A percentile compares a stretch with the other conserved stretches of the same genome.
Evolutionary conservation across 495 filamentous ascomycete species (phyloP).

Genomic region (Cudoniella acicularis): DNA sequence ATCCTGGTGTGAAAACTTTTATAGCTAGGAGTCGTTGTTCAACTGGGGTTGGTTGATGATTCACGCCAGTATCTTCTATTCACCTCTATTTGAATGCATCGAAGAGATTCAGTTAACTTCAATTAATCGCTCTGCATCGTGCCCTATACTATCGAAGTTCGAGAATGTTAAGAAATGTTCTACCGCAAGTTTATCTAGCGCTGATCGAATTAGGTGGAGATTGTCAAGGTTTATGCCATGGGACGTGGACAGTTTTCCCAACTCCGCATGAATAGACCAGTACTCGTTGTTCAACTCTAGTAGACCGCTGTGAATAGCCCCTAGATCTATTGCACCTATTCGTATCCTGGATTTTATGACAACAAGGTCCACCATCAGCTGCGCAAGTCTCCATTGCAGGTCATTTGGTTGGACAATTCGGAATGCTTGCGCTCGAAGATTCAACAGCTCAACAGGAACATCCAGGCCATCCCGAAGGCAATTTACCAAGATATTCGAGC

Average conservation of each 20-base stretch:
- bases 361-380: background rate
- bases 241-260: background rate
- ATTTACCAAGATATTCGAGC: background rate
- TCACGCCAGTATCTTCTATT: too few relatives aligned
- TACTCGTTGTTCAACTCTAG: background rate
- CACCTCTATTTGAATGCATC: too few relatives aligned
- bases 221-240: background rate
- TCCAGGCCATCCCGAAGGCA: background rate
- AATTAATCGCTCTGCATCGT: too few relatives aligned
- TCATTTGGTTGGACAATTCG: background rate
- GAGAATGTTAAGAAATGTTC: too few relatives aligned
- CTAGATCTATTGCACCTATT: background rate
- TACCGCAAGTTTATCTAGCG: background rate
- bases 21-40: too few relatives aligned
- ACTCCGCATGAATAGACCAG: background rate
- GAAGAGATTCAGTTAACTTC: too few relatives aligned
- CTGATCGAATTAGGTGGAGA: background rate
- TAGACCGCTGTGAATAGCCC: background rate
- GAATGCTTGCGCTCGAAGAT: background rate
- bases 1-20: too few relatives aligned
- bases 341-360: background rate
- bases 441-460: background rate
- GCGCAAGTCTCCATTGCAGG: background rate
- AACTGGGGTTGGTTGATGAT: too few relatives aligned
- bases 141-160: too few relatives aligned